Base-by-base conservation (phyloP, 192 early-diverging fungal genomes). In the Backusella mclennaniae region DNA sequence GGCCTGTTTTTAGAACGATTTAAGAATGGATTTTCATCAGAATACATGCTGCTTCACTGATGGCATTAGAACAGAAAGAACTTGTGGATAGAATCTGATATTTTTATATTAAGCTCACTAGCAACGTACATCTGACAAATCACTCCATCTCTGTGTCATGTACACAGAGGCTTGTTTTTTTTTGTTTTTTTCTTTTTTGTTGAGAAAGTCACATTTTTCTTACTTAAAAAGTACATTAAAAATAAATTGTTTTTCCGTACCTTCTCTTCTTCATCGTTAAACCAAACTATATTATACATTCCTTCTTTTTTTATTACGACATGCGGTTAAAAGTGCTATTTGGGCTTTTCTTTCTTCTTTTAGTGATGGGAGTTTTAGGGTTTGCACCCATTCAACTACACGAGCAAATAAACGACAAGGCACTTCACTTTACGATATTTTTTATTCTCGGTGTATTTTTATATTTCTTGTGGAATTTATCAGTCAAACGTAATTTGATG, bases 341-440 rank as follows among this genome's bases (percentile, higher is more conserved):
- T 21, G 53, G 77, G 2, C 63, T 84, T 11, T 73, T 74, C 21
- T 29, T 84, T 36, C 29, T 84, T 7, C 63, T 84, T 53, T 19
- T 78, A 0, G 6, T 78, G 6, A 80, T 84, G 79, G 82, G 69
- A 21, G 44, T 84, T 15, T 74, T 84, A 3, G 82, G 82, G 0
- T 84, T 84, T 56, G 73, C 79, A 46, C 82, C 82, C 35, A 76
- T 84, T 21, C 38, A 67, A 4, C 49, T 82, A 11, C 66, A 82
- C 26, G 70, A 75, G 26, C 69, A 53, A n/a, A 67, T 84, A 26
- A 84, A 84, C 53, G 82, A 84, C 76, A 84, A 84, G 56, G 67
- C 80, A 2, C 73, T 84, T n/a, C 82, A 84, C 19, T 77, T 76
- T 59, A 21, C 44, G 21, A 53, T 68, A 23, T 84, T 84, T 76